A percentile compares a stretch with the other conserved stretches of the same genome.
These are phyloP conservation scores for Sicyos edulis DNA, from an alignment of 306 rosid genomes.

Conservation along the genomic window DNA sequence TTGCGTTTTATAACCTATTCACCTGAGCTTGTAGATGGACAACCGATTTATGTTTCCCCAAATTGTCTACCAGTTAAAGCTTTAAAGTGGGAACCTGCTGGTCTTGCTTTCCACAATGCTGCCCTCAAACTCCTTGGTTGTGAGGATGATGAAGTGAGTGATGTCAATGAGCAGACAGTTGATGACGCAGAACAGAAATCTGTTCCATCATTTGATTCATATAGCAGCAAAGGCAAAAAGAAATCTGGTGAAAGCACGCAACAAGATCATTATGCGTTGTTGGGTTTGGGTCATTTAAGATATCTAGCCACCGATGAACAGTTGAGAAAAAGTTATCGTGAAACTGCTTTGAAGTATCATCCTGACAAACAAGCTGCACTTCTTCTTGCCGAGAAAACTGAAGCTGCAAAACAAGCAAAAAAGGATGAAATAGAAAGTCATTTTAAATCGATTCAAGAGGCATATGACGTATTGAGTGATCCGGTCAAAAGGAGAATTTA, in stretches of 20 bases:
- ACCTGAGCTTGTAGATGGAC: slow-evolving; percentile 69
- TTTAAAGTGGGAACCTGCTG: slow-evolving; percentile 66
- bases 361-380: slow-evolving; percentile 94
- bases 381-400: slow-evolving; percentile 77
- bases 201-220: slow-evolving; percentile 64
- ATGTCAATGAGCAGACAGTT: slow-evolving; percentile 32
- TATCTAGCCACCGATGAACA: slow-evolving; percentile 95
- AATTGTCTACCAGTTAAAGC: slow-evolving; percentile 81
- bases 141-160: slow-evolving; percentile 41
- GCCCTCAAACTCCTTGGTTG: slow-evolving; percentile 69
- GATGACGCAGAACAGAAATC: slow-evolving; percentile 57
- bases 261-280: slow-evolving; percentile 92
- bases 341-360: slow-evolving; percentile 85
- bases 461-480: slow-evolving; percentile 74
- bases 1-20: slow-evolving; percentile 54
- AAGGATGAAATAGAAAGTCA: slow-evolving; percentile 84
- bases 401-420: slow-evolving; percentile 69
- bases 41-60: slow-evolving; percentile 68
- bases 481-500: slow-evolving; percentile 83
- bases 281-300: slow-evolving; percentile 84
- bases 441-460: slow-evolving; percentile 88
- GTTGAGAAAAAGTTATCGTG: slow-evolving; percentile 84
- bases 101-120: slow-evolving; percentile 72
- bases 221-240: slow-evolving; percentile 84
- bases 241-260: slow-evolving; percentile 69